phyloP scores from a whole-genome alignment of 768 basidiomycete species.

The Suillus placidus region DNA sequence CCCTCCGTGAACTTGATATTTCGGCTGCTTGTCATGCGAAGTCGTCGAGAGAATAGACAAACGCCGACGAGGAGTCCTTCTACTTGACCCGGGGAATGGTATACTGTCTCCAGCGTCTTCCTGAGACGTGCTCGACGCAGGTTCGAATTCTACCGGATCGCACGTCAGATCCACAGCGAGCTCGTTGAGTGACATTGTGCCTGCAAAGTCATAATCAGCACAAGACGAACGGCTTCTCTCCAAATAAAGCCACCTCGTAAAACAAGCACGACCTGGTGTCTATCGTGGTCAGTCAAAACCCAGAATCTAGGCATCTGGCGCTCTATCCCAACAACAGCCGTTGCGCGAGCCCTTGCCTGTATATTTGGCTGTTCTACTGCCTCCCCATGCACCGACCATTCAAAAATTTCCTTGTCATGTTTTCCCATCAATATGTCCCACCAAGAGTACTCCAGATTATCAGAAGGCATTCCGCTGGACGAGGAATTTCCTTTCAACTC shows the following conservation, averaged over 20 bases:
- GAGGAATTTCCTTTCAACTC: slow-evolving; percentile 51
- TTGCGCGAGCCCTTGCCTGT: slow-evolving; percentile 49
- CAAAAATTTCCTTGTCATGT: slow-evolving; percentile 84
- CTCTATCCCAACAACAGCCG: slow-evolving; percentile 66
- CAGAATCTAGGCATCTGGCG: slow-evolving; percentile 82
- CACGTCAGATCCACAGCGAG: slow-evolving; percentile 86
- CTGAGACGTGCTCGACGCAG: slow-evolving; percentile 42
- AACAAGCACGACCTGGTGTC: slow-evolving; percentile 75
- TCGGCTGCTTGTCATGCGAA: slow-evolving; percentile 24
- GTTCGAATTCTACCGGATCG: slow-evolving; percentile 68
- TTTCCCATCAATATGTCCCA: slow-evolving; percentile 81
- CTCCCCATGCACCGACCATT: slow-evolving; percentile 50
- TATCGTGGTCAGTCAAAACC: slow-evolving; percentile 80
- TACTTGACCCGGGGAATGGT: slow-evolving; percentile 37
- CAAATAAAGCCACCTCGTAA: slow-evolving; percentile 51
- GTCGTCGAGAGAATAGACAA: slow-evolving; percentile 25
- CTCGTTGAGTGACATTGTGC: slow-evolving; percentile 88
- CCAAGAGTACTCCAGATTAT: slow-evolving; percentile 62
- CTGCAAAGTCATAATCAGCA: slow-evolving; percentile 31
- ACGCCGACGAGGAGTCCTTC: slow-evolving; percentile 26
- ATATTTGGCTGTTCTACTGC: slow-evolving; percentile 22
- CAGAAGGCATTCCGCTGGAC: slow-evolving; percentile 25
- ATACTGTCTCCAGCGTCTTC: slow-evolving; percentile 39
- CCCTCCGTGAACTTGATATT: slow-evolving; percentile 76
- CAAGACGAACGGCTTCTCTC: not conserved